Evolutionary conservation across 2,329 filamentous ascomycete genomes (phyloP), one percentile per base, ranked within the genome.

Genomic region (Emergomyces pasteurianus): DNA sequence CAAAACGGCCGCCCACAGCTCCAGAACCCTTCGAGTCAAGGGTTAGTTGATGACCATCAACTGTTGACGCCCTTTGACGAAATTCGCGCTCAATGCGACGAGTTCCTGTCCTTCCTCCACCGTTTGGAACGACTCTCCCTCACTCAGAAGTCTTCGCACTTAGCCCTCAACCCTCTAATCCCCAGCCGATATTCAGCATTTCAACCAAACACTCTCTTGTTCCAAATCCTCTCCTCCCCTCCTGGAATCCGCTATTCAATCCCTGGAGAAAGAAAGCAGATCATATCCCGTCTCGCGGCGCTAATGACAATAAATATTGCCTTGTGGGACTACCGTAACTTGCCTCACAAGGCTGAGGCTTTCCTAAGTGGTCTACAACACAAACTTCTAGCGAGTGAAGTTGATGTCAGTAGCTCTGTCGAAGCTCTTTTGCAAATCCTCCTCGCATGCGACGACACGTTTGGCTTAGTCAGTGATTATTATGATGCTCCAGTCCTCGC

Each of bases 401-500:
- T 75, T 21, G 69, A 70, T 58, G 67, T 70, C 62, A 73, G 70
- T 49, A 68, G 70, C n/a, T 75, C 73, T 1, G 67, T 74, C 2
- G 73, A 77, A 59, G 72, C 74, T 4, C 65, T 74, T 1, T 65
- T 76, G 10, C 74, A 76, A 61, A 75, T 74, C 16, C 65, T 77
- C 26, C 65, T 76, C 0, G 67, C 68, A 58, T 74, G 69, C 58
- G 71, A 74, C 12, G 70, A 74, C 62, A 66, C 69, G 18, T 62
- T 62, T 62, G 60, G 47, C 10, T 47, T 58, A 9, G 26, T 34
- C 9, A 55, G 55, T 21, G 55, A 58, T 21, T 36, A 59, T n/a
- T 21, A 36, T 21, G 60, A 60, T 38, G 7, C 26, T 14, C 28
- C 26, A 26, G 61, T 58, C 31, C 26, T 58, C 1, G 14, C 52